Base-by-base conservation (phyloP, 139 green algal species). In the Chlorella sp. region DNA sequence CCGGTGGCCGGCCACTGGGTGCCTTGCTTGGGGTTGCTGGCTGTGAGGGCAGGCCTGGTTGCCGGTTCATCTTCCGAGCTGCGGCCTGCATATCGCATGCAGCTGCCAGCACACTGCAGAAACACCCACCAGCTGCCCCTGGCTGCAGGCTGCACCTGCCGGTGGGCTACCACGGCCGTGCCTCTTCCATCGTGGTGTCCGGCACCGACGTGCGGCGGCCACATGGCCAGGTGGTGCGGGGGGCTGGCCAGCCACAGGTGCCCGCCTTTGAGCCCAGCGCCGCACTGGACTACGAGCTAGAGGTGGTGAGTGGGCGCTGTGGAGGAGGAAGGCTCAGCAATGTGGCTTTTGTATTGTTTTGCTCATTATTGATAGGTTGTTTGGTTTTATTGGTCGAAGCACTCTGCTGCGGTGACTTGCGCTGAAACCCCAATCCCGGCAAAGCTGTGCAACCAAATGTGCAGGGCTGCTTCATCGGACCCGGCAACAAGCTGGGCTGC, bases 261-360 rank as follows among this genome's bases (percentile, higher is more conserved):
- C 93, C 91, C 0, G 13, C 56, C 3, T 92, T 96, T 28, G 20
- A 64, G 21, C 85, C 95, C 39, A 93, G 78, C 28, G 15, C 67
- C 2, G 87, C 87, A 0, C 78, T 99, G 41, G 96, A 99, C 86
- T 98, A 96, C 81, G 96, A 99, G 88, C 92, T 99, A 9, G 96
- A 99, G 82, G 92, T 99, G 95, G 95, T 96, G 88, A 83, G 92
- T 4, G 25, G 4, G 1, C 1, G 7, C 26, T 20, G 2, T 60
- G 11, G 51, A 21, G 51, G 11, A 11, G 44, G 7, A 11, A 11
- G 44, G 44, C 44, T 55, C 11, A n/a, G n/a, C n/a, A n/a, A n/a
- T n/a, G n/a, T n/a, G n/a, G n/a, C n/a, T n/a, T n/a, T n/a, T n/a
- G n/a, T n/a, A n/a, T n/a, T n/a, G n/a, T n/a, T n/a, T n/a, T n/a